Evolutionary conservation across 2,329 filamentous ascomycete species (phyloP).

Genomic region (Ophiostoma quercus): DNA sequence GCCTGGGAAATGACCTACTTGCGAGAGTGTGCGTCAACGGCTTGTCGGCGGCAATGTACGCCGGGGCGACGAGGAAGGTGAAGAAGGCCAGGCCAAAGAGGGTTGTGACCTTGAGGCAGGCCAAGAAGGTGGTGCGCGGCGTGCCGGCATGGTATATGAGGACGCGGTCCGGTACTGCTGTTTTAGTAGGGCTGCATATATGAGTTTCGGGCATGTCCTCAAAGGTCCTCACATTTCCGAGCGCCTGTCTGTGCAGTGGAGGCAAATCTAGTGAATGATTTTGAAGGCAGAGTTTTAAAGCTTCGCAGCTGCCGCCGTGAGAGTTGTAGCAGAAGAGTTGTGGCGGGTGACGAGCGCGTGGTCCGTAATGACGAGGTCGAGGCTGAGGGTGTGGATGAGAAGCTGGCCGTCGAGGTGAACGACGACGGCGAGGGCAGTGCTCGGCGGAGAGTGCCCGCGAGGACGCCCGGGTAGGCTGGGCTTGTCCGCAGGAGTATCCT

Average conservation of each 20-base stretch:
- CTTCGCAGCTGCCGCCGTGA: background rate
- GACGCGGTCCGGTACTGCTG: slow-evolving; percentile 47
- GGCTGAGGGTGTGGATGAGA: background rate
- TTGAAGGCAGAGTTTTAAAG: background rate
- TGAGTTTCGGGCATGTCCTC: no score
- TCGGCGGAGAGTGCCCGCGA: background rate
- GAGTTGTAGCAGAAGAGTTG: background rate
- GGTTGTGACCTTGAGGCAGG: slow-evolving; percentile 64
- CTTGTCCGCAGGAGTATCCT: background rate
- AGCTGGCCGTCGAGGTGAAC: background rate
- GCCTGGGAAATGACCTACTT: slow-evolving; percentile 34
- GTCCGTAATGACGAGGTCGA: background rate
- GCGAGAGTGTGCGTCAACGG: slow-evolving; percentile 36
- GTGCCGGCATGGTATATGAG: slow-evolving; percentile 73
- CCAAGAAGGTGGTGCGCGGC: slow-evolving; percentile 60
- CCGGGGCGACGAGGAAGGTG: slow-evolving; percentile 57
- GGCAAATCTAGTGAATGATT: background rate
- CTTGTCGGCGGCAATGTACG: slow-evolving; percentile 43
- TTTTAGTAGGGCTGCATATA: background rate
- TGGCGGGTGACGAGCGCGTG: background rate
- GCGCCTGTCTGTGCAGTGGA: background rate
- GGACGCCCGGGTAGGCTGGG: background rate
- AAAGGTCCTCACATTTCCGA: background rate
- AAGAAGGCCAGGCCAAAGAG: slow-evolving; percentile 66
- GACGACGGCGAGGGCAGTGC: background rate